Evolutionary conservation across 1,284 basidiomycete genomes (phyloP), one percentile per base, ranked within the genome.

Genomic region (Limonomyces culmigenus): DNA sequence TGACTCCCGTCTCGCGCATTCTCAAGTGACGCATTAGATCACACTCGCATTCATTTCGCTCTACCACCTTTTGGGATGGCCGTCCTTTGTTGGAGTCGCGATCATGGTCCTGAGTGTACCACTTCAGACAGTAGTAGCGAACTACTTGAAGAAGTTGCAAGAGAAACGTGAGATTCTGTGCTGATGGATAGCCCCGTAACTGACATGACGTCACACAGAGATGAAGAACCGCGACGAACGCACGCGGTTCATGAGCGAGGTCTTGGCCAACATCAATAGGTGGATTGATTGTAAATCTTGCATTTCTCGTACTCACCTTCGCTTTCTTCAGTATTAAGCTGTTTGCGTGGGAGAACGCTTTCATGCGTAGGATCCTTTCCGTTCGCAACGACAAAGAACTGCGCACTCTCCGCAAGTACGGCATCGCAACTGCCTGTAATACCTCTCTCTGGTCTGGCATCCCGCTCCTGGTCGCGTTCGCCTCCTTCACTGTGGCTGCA

Each of bases 221-320:
- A 96, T 96, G 92, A 87, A 86, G 55, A 87, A 84, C 52, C 70
- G 89, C 43, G 80, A 84, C 48, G 63, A 71, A 45, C 66, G 81
- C 27, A 84, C 80, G 6, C 59, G 74, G 33, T 52, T 83, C 29
- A 85, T 85, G 81, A 83, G 67, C 38, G 85, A 88, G 50, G 62
- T 93, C 17, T 60, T 95, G 11, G 71, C 74, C 42, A 96, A 93
- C 51, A 95, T 97, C 51, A 83, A 86, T 53, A 88, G 76, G 77
- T 74, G 29, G 12, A 47, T 31, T 13, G 33, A 3, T 3, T 20
- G 17, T 12, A 2, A 6, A 35, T 19, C 13, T 42, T 23, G 0
- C 30, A 32, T 11, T 37, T 29, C 15, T 11, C 19, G 15, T 17
- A 29, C 14, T 37, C 36, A 36, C 31, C 25, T 36, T 18, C 15